Evolutionary conservation across 129 eudicot species (phyloP).

Genomic region (Chrysanthemum lavandulifolium): DNA sequence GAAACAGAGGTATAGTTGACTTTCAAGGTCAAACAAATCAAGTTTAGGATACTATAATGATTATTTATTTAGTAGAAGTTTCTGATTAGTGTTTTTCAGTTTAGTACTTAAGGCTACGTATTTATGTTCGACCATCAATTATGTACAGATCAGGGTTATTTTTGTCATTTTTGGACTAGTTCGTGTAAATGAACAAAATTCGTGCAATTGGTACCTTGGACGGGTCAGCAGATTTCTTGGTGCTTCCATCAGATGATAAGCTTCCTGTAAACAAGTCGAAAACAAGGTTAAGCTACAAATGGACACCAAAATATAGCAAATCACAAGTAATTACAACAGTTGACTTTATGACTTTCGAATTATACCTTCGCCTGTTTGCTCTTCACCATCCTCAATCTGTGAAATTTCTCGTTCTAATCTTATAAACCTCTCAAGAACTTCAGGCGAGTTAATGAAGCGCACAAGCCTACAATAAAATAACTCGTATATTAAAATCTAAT

Average conservation of each 20-base stretch:
- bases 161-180: too few species aligned
- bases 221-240: conserved; percentile 50
- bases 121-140: too few species aligned
- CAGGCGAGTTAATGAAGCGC: conserved; percentile 94
- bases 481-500: conserved; percentile 16
- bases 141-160: too few species aligned
- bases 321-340: neutral
- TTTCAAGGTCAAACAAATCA: conserved; percentile 24
- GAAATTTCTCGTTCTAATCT: conserved; percentile 74
- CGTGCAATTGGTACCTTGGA: conserved; percentile 48
- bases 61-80: too few species aligned
- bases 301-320: conserved; percentile 17
- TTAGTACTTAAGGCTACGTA: neutral
- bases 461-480: conserved; percentile 63
- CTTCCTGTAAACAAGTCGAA: conserved; percentile 39
- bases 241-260: conserved; percentile 52
- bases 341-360: conserved; percentile 26
- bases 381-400: conserved; percentile 77
- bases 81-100: too few species aligned
- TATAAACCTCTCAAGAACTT: conserved; percentile 88
- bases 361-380: conserved; percentile 62
- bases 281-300: conserved; percentile 13
- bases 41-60: conserved; percentile 12
- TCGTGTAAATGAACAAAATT: neutral
- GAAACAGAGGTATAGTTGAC: conserved; percentile 18